These are phyloP conservation scores for Zelopaecilomyces penicillatus DNA, from an alignment of 2,329 filamentous ascomycete species.

Conservation along the genomic window DNA sequence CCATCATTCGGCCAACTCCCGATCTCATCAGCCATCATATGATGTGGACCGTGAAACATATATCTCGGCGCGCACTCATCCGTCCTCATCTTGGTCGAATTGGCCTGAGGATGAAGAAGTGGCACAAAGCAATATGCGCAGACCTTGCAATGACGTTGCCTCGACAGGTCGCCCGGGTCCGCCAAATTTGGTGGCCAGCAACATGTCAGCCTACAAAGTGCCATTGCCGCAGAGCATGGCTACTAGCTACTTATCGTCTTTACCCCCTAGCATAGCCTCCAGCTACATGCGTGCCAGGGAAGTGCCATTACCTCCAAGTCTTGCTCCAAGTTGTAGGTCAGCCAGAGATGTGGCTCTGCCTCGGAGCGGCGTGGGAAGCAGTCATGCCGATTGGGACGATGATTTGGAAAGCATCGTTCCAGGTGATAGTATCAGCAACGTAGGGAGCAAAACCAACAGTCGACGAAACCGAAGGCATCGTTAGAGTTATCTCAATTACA, in stretches of 20 bases:
- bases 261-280: not conserved
- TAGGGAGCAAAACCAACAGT: conserved; percentile 33
- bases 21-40: no score
- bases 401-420: conserved; percentile 48
- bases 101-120: no score
- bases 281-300: not conserved
- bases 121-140: no score
- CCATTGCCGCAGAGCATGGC: not conserved
- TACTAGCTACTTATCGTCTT: not conserved
- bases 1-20: no score
- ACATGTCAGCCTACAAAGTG: not conserved
- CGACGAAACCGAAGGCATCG: conserved; percentile 15
- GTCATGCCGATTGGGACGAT: conserved; percentile 35
- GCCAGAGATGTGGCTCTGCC: conserved; percentile 32
- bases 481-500: not conserved
- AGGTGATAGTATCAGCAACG: conserved; percentile 53
- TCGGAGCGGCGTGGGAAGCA: conserved; percentile 32
- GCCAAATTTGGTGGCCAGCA: no score
- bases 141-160: no score
- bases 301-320: conserved; percentile 2
- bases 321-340: conserved; percentile 16
- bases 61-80: no score
- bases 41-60: no score
- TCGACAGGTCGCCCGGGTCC: no score
- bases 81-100: no score